Conservation (phyloP, 148 eudicot species). For the Dianthus caryophyllus region DNA sequence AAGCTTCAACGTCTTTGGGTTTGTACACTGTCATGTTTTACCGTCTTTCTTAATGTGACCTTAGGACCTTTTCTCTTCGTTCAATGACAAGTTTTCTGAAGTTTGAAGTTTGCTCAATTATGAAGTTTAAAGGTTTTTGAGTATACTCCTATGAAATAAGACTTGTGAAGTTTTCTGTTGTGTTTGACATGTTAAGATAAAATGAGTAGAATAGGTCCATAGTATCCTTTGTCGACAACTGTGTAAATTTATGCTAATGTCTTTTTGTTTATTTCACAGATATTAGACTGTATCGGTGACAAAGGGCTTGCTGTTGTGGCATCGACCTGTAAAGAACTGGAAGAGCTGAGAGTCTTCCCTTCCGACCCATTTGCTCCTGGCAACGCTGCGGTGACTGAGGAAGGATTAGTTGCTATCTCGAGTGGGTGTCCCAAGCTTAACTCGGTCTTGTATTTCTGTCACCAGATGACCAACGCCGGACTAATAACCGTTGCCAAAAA, state of each 20-base stretch:
- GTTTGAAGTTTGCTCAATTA: too few species aligned
- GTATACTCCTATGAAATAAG: too few species aligned
- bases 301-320: slow-evolving; percentile 60
- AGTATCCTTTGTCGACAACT: too few species aligned
- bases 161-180: too few species aligned
- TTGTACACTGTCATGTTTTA: slow-evolving; percentile 16
- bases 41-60: neutral
- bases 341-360: slow-evolving; percentile 81
- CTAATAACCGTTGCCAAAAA: slow-evolving; percentile 63
- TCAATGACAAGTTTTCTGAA: too few species aligned
- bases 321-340: slow-evolving; percentile 68
- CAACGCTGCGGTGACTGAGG: slow-evolving; percentile 59
- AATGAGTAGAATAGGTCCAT: too few species aligned
- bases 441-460: slow-evolving; percentile 72
- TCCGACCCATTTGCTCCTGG: slow-evolving; percentile 51
- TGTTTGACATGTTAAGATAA: too few species aligned
- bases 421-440: slow-evolving; percentile 73
- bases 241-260: too few species aligned
- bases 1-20: slow-evolving; percentile 74
- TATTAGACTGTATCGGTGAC: slow-evolving; percentile 71
- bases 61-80: neutral
- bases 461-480: slow-evolving; percentile 80
- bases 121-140: too few species aligned
- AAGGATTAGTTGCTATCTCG: slow-evolving; percentile 77
- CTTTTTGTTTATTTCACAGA: slow-evolving; percentile 33